Percentiles rank a stretch among this genome's conserved stretches.
These are phyloP conservation scores for Moricandia arvensis DNA, from an alignment of 345 rosid species.

Conservation along the genomic window DNA sequence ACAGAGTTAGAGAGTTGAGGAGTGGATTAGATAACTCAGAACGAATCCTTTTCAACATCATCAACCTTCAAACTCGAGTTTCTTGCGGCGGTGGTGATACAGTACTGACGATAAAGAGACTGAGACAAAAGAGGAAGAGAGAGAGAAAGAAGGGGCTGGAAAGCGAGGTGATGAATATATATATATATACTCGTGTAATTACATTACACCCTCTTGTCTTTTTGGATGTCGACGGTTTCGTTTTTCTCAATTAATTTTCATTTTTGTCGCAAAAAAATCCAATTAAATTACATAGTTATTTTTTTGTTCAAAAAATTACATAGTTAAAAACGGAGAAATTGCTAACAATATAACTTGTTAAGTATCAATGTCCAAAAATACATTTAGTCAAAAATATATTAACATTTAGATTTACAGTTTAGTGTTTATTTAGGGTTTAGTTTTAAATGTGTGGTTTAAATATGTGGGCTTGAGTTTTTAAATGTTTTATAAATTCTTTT, in stretches of 20 bases:
- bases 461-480: no score
- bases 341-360: no score
- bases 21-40: background rate
- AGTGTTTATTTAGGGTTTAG: no score
- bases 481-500: no score
- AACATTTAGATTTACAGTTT: no score
- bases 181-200: constrained; percentile 5
- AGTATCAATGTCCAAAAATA: no score
- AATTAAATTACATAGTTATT: background rate
- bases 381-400: no score
- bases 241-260: background rate
- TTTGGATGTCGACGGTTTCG: constrained; percentile 39
- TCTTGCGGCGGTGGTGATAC: constrained; percentile 20
- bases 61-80: constrained; percentile 12
- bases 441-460: no score
- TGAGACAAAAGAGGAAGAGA: constrained; percentile 37
- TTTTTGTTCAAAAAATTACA: no score
- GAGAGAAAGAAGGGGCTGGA: constrained; percentile 20
- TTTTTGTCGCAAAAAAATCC: background rate
- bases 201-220: constrained; percentile 29
- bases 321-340: no score
- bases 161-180: constrained; percentile 26
- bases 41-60: constrained; percentile 17
- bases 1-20: background rate
- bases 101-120: constrained; percentile 1